phyloP scores from a whole-genome alignment of 2,329 filamentous ascomycete genomes.

The Metarhizium robertsii region DNA sequence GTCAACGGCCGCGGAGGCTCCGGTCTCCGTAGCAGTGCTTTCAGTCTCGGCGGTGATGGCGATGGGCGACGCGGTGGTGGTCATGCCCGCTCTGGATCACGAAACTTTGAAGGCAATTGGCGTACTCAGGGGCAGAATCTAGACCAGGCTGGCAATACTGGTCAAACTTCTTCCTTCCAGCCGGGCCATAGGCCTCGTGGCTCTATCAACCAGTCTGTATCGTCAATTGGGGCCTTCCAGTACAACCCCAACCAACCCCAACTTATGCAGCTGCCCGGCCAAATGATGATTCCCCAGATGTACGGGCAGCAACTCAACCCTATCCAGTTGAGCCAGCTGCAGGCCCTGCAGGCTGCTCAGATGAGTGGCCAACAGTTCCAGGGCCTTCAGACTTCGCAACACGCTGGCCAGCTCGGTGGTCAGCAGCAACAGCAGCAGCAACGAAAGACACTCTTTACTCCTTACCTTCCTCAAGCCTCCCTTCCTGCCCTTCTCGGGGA shows the following conservation, averaged over 20 bases:
- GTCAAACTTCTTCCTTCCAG: slow-evolving; percentile 68
- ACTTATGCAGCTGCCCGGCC: slow-evolving; percentile 75
- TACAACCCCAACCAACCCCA: slow-evolving; percentile 69
- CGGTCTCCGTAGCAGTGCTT: slow-evolving; percentile 52
- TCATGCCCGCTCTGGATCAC: slow-evolving; percentile 73
- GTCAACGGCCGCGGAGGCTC: slow-evolving; percentile 61
- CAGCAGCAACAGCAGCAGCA: slow-evolving; percentile 65
- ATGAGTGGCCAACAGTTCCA: slow-evolving; percentile 69
- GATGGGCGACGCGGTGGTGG: slow-evolving; percentile 73
- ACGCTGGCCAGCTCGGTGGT: slow-evolving; percentile 55
- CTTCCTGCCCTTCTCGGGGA: slow-evolving; percentile 83
- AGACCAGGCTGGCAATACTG: slow-evolving; percentile 37
- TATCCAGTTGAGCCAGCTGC: slow-evolving; percentile 80
- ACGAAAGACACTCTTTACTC: slow-evolving; percentile 96
- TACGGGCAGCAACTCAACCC: slow-evolving; percentile 84
- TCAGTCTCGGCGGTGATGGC: slow-evolving; percentile 39
- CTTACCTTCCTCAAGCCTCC: slow-evolving; percentile 90
- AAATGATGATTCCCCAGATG: slow-evolving; percentile 80
- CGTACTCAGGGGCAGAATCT: slow-evolving; percentile 66
- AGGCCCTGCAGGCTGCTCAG: slow-evolving; percentile 83
- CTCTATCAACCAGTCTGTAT: slow-evolving; percentile 81
- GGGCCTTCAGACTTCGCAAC: slow-evolving; percentile 60
- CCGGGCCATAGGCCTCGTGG: slow-evolving; percentile 80
- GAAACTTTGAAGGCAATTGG: slow-evolving; percentile 98
- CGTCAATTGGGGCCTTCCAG: slow-evolving; percentile 77